Conservation (phyloP, 306 rosid species). For the Argentina anserina region DNA sequence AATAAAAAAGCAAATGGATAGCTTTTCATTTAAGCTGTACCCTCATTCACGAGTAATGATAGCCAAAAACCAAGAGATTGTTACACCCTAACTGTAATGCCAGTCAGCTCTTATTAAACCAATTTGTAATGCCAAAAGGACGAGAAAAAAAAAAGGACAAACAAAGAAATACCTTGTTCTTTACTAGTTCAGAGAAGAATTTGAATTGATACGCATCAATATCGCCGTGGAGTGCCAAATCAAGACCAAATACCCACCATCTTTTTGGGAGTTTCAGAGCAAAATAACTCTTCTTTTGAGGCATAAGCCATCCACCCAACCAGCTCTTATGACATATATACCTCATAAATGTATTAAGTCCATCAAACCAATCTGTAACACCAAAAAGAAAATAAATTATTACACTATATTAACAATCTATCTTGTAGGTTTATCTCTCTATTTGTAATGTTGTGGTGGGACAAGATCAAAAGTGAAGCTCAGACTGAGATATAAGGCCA, state of each 20-base stretch:
- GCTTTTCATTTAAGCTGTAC: no score
- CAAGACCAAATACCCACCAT: conserved; percentile 99
- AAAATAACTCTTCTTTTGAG: conserved; percentile 94
- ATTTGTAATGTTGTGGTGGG: neutral
- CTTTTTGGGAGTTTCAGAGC: conserved; percentile 90
- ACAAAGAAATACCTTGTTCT: conserved; percentile 58
- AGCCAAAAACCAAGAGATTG: no score
- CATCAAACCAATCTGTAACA: conserved; percentile 92
- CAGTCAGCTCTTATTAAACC: no score
- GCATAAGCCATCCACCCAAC: conserved; percentile 99
- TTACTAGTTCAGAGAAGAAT: conserved; percentile 73
- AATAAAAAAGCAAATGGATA: neutral
- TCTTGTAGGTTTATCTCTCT: conserved; percentile 4
- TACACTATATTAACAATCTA: neutral
- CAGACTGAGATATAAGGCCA: conserved; percentile 28
- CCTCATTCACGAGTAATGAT: no score
- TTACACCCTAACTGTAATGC: no score
- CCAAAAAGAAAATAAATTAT: conserved; percentile 19
- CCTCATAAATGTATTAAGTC: conserved; percentile 95
- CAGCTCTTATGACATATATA: conserved; percentile 88
- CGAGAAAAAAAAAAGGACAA: conserved; percentile 2
- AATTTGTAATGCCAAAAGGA: no score
- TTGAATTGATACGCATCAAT: conserved; percentile 97
- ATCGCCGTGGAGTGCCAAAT: conserved; percentile 87
- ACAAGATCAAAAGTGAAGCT: conserved; percentile 14